Evolutionary conservation across 208 protist species (phyloP), one percentile per base, ranked within the genome.

Genomic region (Acanthamoeba lenticulata): DNA sequence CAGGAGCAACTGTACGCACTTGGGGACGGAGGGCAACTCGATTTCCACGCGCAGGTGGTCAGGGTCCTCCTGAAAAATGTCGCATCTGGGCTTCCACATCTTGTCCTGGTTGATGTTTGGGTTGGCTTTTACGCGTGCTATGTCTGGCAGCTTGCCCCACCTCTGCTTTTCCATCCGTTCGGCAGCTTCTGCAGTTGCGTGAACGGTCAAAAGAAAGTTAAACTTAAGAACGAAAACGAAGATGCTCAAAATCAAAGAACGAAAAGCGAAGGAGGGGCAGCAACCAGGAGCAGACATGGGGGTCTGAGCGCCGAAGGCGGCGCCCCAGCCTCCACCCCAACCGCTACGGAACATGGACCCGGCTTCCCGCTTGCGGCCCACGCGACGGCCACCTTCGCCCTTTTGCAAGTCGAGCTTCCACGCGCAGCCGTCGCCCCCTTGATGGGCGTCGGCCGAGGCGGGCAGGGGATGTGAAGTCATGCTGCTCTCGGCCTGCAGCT

Each of bases 131-230:
- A 81, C 69, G 11, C 69, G 34, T n/a, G 29, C 69, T 24, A 81
- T 40, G 69, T 81, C 69, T 17, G 69, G 69, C 40, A 81, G 69
- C 69, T 81, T 81, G 40, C 40, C 69, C 69, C 69, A 81, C 69
- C 69, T 81, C 38, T 45, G 69, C 69, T 44, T 40, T 11, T 81
- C 40, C 34, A 47, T 47, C 38, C 34, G 34, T 32, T 81, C n/a
- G n/a, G n/a, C n/a, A n/a, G n/a, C n/a, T n/a, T n/a, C n/a, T n/a
- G n/a, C n/a, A n/a, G n/a, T n/a, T n/a, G n/a, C n/a, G n/a, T n/a
- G n/a, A n/a, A n/a, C n/a, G n/a, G n/a, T n/a, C n/a, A n/a, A n/a
- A n/a, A n/a, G n/a, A n/a, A n/a, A n/a, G n/a, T n/a, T n/a, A n/a
- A n/a, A n/a, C n/a, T n/a, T n/a, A n/a, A n/a, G n/a, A n/a, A n/a